These are phyloP conservation scores for Aspergillus texensis DNA, from an alignment of 2,329 filamentous ascomycete genomes.

Conservation along the genomic window DNA sequence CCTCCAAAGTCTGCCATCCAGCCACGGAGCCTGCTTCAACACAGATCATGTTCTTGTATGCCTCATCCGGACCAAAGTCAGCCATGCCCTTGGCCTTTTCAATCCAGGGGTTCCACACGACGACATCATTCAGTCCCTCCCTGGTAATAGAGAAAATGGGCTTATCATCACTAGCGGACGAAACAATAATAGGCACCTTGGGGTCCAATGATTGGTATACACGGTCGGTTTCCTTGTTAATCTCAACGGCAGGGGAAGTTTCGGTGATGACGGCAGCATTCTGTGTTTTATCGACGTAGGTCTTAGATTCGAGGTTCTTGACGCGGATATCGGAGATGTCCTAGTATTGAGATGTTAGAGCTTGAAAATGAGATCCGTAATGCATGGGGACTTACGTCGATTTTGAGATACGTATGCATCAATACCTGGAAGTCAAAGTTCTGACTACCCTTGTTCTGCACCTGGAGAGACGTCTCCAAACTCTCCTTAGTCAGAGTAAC, in stretches of 20 bases:
- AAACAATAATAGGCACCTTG: conserved; percentile 36
- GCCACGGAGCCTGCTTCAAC: conserved; percentile 86
- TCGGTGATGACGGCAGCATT: conserved; percentile 66
- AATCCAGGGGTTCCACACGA: conserved; percentile 96
- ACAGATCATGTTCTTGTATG: conserved; percentile 91
- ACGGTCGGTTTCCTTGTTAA: conserved; percentile 81
- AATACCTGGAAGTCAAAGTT: conserved; percentile 90
- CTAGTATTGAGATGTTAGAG: conserved; percentile 47
- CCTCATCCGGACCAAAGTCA: conserved; percentile 87
- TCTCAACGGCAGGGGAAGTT: conserved; percentile 64
- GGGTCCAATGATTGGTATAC: conserved; percentile 74
- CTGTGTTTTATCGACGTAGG: conserved; percentile 82
- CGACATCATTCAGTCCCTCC: conserved; percentile 83
- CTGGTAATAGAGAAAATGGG: conserved; percentile 73
- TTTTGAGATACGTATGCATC: conserved; percentile 84
- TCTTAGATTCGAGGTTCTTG: conserved; percentile 72
- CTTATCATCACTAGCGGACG: conserved; percentile 54
- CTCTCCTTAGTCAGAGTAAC: conserved; percentile 77
- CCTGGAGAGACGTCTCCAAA: conserved; percentile 78
- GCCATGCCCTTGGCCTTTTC: conserved; percentile 80
- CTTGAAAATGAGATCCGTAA: background rate
- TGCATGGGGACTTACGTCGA: conserved; percentile 64
- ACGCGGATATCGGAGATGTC: conserved; percentile 76
- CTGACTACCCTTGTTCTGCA: conserved; percentile 82
- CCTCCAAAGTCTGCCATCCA: conserved; percentile 81